Conservation (phyloP, 352 stramenopile species). For the Globisporangium carolinianum region DNA sequence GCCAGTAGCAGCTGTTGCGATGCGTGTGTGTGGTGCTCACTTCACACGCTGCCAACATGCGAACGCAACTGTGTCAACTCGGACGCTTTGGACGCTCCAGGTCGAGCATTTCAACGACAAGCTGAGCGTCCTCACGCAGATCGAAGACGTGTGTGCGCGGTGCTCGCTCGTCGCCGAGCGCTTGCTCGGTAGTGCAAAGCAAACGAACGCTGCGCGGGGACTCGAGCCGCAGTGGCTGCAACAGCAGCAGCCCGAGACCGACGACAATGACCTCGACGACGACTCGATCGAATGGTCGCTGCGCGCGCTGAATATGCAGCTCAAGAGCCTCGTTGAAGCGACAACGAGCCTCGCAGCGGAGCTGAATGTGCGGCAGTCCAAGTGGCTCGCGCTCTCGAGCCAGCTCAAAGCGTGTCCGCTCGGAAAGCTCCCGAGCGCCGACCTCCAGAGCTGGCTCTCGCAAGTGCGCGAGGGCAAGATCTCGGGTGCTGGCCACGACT, state of each 20-base stretch:
- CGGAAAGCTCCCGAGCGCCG: slow-evolving; percentile 32
- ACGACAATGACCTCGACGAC: slow-evolving; percentile 1
- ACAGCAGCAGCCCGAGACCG: not conserved
- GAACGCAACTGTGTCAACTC: too few relatives aligned
- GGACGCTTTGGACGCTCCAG: slow-evolving; percentile 5
- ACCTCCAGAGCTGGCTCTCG: slow-evolving; percentile 68
- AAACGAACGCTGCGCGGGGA: not conserved
- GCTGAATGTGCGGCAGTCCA: slow-evolving; percentile 41
- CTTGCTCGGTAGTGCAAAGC: slow-evolving; percentile 14
- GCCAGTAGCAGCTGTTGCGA: too few relatives aligned
- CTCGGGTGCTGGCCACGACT: slow-evolving; percentile 57
- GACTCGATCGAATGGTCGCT: slow-evolving; percentile 9
- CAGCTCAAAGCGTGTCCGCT: slow-evolving; percentile 59
- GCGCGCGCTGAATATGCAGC: slow-evolving; percentile 7
- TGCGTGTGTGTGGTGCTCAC: too few relatives aligned
- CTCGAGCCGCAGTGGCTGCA: too few relatives aligned
- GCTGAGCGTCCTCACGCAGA: slow-evolving; percentile 40
- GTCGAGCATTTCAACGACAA: slow-evolving; percentile 50
- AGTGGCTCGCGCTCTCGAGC: slow-evolving; percentile 65
- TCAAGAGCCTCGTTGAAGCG: slow-evolving; percentile 19
- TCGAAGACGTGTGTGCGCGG: slow-evolving; percentile 40
- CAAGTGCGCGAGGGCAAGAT: slow-evolving; percentile 78
- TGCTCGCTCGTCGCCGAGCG: slow-evolving; percentile 29
- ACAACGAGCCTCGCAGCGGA: slow-evolving; percentile 16
- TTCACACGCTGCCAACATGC: too few relatives aligned